Evolutionary conservation across 2,329 filamentous ascomycete species (phyloP).

Genomic region (Penicillium palitans): DNA sequence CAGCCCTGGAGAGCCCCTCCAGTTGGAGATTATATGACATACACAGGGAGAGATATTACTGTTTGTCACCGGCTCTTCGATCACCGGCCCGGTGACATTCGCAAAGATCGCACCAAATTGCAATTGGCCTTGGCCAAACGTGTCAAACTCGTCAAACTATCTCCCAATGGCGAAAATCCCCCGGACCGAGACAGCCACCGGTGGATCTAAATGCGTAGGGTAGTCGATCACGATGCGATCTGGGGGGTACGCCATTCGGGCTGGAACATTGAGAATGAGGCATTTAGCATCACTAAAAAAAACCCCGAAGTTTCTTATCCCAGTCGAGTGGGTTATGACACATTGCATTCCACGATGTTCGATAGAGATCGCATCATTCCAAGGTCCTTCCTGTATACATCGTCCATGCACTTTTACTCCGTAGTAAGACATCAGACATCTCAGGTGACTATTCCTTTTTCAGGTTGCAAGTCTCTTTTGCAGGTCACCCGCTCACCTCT

Average conservation of each 20-base stretch:
- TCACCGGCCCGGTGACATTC: slow-evolving; percentile 20
- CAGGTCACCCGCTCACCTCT: slow-evolving; percentile 3
- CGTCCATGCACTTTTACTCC: neutral
- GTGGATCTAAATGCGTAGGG: slow-evolving; percentile 11
- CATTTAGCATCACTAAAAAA: slow-evolving; percentile 13
- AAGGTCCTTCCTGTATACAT: neutral
- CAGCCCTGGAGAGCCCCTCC: slow-evolving; percentile 14
- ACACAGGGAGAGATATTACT: neutral
- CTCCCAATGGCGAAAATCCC: slow-evolving; percentile 23
- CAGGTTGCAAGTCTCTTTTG: neutral
- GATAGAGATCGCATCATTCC: slow-evolving; percentile 20
- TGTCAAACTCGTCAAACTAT: neutral
- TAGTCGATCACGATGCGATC: slow-evolving; percentile 11
- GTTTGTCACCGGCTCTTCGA: neutral
- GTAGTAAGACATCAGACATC: neutral
- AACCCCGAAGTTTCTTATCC: neutral
- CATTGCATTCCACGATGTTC: slow-evolving; percentile 26
- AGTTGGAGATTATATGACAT: slow-evolving; percentile 11
- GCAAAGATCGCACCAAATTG: slow-evolving; percentile 3
- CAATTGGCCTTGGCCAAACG: neutral
- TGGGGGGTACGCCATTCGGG: neutral
- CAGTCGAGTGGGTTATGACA: slow-evolving; percentile 21
- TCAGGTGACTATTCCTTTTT: slow-evolving; percentile 7
- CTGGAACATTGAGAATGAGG: slow-evolving; percentile 15
- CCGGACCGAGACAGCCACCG: slow-evolving; percentile 18